phyloP scores from a whole-genome alignment of 139 green algal genomes.

The Axilococcus clingmanii region DNA sequence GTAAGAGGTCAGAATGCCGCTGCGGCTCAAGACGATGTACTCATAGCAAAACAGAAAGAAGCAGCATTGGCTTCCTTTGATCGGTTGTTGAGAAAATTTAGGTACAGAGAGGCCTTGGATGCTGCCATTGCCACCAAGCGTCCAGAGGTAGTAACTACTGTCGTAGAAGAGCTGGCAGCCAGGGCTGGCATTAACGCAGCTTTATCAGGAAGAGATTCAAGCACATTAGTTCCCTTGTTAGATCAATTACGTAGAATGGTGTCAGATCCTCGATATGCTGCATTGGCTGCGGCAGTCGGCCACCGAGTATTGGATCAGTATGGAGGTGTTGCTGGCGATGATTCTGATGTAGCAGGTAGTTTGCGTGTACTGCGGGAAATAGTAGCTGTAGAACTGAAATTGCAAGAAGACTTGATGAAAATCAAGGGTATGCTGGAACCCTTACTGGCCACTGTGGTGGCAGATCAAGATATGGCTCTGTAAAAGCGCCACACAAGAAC shows the following conservation, averaged over 20 bases:
- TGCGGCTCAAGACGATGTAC: slow-evolving; percentile 39
- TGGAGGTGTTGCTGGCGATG: slow-evolving; percentile 16
- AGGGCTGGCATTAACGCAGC: slow-evolving; percentile 51
- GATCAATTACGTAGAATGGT: slow-evolving; percentile 34
- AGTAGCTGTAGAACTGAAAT: slow-evolving; percentile 44
- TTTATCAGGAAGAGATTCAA: slow-evolving; percentile 43
- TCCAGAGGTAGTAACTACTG: slow-evolving; percentile 51
- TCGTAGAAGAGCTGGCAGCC: slow-evolving; percentile 72
- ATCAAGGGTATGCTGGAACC: slow-evolving; percentile 61
- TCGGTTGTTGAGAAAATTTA: slow-evolving; percentile 40
- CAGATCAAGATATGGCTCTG: background rate
- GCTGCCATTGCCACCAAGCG: slow-evolving; percentile 48
- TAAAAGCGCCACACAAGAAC: slow-evolving; percentile 1
- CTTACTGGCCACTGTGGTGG: slow-evolving; percentile 40
- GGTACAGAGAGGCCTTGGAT: slow-evolving; percentile 67
- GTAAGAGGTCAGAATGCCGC: slow-evolving; percentile 55
- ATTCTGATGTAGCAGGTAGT: background rate
- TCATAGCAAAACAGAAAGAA: slow-evolving; percentile 33
- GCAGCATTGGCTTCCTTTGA: slow-evolving; percentile 61
- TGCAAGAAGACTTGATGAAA: slow-evolving; percentile 35
- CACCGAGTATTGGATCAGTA: slow-evolving; percentile 65
- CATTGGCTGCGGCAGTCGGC: slow-evolving; percentile 33
- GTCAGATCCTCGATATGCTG: slow-evolving; percentile 49
- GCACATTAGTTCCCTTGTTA: slow-evolving; percentile 53
- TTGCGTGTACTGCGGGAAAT: slow-evolving; percentile 27